A percentile compares a stretch with the other conserved stretches of the same genome.
phyloP scores from a whole-genome alignment of 441 rosid species.

The Aleurites moluccanus region DNA sequence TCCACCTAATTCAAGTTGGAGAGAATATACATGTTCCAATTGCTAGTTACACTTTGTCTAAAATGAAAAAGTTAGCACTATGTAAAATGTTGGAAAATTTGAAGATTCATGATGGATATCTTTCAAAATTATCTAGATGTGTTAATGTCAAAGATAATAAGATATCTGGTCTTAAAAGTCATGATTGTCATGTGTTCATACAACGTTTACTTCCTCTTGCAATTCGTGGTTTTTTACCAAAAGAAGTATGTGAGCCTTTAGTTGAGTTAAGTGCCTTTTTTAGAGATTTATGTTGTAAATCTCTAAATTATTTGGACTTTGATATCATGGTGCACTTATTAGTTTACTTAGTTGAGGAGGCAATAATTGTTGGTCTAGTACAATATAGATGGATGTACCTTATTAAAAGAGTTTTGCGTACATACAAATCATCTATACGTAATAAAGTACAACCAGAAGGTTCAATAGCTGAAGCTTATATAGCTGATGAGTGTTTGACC shows the following conservation, averaged over 20 bases:
- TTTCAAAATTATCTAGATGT: neutral
- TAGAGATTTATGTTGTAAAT: too few species aligned
- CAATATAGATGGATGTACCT: too few species aligned
- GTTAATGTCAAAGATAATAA: neutral
- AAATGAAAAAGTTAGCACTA: too few species aligned
- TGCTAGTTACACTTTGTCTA: neutral
- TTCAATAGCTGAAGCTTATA: constrained; percentile 12
- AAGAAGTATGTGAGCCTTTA: neutral
- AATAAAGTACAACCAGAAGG: constrained; percentile 20
- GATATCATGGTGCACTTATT: neutral
- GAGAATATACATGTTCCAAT: neutral
- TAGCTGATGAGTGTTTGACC: constrained; percentile 7
- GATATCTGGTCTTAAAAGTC: neutral
- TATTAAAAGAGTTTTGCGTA: neutral
- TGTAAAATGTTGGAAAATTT: neutral
- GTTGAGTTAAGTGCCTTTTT: neutral
- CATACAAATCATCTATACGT: constrained; percentile 6
- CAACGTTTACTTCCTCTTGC: neutral
- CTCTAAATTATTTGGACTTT: neutral
- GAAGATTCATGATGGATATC: neutral
- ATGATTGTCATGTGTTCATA: too few species aligned
- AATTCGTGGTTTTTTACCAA: neutral
- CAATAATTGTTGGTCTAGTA: neutral
- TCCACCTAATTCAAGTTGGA: neutral
- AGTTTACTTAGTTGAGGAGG: neutral